Evolutionary conservation across 2,329 filamentous ascomycete species (phyloP), one percentile per base, ranked within the genome.

Genomic region (Aspergillus felis): DNA sequence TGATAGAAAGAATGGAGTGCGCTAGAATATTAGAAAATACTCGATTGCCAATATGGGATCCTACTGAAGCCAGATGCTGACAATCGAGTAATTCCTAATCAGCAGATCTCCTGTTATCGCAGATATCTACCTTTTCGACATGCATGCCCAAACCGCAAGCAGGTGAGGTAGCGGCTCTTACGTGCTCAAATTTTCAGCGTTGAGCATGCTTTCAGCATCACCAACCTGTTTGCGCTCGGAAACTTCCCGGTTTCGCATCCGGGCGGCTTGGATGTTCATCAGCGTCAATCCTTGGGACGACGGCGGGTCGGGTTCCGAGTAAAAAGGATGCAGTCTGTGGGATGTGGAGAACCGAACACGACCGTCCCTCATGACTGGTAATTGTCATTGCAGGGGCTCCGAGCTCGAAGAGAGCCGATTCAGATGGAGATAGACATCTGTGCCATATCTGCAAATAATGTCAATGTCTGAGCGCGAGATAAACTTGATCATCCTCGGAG

Each of bases 341-440:
- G 73, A 73, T 62, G 72, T 74, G 55, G 69, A 73, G 68, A 75
- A 74, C 64, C 71, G 67, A 61, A 72, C 70, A 77, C 80, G 81
- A 74, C 83, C 84, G 77, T 87, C 88, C 84, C 89, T 91, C 88
- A 87, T 92, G 89, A 91, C 89, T 83, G 88, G 87, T 92, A 85
- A 84, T 80, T 79, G 78, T 85, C 94, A 97, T 90, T 97, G 93
- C 53, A 99, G 82, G 64, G 94, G 94, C 76, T 99, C 94, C 27
- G 92, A 97, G 41, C 91, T 96, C 64, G 91, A 96, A 47, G 92
- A 96, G 27, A 99, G 84, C 56, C 94, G 87, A 79, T 99, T 99
- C 52, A 99, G 86, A 75, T 99, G 94, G 50, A 99, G 89, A 78
- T 99, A 99, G 53, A 97, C 94, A 72, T 99, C 94, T 52, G 94